These are phyloP conservation scores for Corrigiola litoralis DNA, from an alignment of 179 eudicot genomes.

Conservation along the genomic window DNA sequence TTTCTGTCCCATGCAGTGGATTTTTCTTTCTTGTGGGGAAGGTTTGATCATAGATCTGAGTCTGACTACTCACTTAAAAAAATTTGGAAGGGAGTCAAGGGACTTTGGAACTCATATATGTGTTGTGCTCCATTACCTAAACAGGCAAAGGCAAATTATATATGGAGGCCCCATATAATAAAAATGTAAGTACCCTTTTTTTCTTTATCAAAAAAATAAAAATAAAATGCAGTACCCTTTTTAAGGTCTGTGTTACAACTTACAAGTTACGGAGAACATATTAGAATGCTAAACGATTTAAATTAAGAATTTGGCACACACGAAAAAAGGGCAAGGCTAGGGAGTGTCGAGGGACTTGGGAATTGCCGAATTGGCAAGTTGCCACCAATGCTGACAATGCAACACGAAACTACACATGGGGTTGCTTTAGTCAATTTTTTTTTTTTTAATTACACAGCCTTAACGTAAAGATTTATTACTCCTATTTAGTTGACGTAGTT, in stretches of 20 bases:
- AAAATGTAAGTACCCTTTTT: no score
- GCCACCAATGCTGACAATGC: neutral
- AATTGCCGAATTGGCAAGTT: neutral
- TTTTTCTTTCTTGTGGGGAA: neutral
- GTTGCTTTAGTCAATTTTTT: neutral
- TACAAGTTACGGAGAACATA: no score
- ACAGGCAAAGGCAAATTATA: neutral
- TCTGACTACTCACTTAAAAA: conserved; percentile 3
- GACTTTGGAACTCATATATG: conserved; percentile 7
- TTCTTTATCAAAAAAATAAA: neutral
- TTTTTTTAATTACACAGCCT: no score
- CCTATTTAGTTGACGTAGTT: no score
- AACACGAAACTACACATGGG: conserved; percentile 1
- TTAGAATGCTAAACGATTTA: no score
- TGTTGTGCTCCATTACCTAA: neutral
- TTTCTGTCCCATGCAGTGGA: conserved; percentile 5
- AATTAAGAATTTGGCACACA: neutral
- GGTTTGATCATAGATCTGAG: conserved; percentile 7
- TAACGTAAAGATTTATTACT: no score
- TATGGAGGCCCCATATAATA: neutral
- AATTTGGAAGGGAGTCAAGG: neutral
- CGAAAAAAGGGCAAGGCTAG: neutral
- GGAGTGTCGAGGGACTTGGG: neutral
- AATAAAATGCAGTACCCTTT: neutral
- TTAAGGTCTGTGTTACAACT: neutral